These are phyloP conservation scores for Psidium friedrichsthalianum DNA, from an alignment of 345 rosid genomes.

Conservation along the genomic window DNA sequence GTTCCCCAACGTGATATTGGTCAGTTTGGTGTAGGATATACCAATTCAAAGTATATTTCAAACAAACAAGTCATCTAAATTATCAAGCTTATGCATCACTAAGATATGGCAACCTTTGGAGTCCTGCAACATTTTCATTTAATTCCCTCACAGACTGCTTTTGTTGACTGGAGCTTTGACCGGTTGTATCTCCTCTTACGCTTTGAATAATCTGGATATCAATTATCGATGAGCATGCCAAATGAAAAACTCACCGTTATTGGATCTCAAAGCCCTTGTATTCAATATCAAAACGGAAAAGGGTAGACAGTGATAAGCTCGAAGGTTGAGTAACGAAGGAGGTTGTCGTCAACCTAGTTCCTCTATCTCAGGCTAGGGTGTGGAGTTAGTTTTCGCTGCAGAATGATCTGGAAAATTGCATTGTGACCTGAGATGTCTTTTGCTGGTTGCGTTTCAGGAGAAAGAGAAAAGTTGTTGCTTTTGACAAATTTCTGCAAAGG, in stretches of 20 bases:
- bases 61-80: neutral
- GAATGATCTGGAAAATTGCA: neutral
- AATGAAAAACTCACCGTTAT: constrained; percentile 8
- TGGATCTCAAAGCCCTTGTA: constrained; percentile 39
- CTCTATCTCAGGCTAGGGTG: neutral
- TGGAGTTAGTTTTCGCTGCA: too few species aligned
- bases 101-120: too few species aligned
- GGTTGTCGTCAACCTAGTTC: constrained; percentile 15
- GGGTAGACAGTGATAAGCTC: constrained; percentile 65
- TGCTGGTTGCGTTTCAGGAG: constrained; percentile 36
- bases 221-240: neutral
- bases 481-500: neutral
- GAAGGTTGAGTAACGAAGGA: constrained; percentile 67
- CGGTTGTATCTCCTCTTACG: neutral
- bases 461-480: constrained; percentile 56
- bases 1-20: neutral
- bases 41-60: neutral
- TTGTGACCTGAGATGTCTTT: neutral
- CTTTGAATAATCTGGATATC: neutral
- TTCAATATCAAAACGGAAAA: constrained; percentile 55
- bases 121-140: too few species aligned
- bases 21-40: neutral
- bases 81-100: neutral
- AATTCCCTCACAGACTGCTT: neutral
- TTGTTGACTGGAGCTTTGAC: neutral